phyloP scores from a whole-genome alignment of 2,329 filamentous ascomycete species.

The Aspergillus sp. region DNA sequence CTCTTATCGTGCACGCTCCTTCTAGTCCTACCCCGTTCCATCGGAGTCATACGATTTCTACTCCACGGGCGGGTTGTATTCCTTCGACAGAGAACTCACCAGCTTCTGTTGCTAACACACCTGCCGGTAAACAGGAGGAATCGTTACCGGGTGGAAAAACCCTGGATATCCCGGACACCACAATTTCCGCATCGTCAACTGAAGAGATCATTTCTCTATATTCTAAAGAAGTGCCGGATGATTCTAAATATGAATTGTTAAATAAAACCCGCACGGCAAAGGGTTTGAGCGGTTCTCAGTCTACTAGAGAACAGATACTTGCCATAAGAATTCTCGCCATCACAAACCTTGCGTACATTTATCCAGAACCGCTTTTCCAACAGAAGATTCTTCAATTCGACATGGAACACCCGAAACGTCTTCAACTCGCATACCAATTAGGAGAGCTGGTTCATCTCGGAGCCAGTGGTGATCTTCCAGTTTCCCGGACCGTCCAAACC shows the following conservation, averaged over 20 bases:
- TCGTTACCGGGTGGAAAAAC: constrained; percentile 48
- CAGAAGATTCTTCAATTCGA: constrained; percentile 86
- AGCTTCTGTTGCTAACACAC: constrained; percentile 48
- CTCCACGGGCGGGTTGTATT: constrained; percentile 51
- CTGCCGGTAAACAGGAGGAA: constrained; percentile 34
- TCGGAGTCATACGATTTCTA: constrained; percentile 62
- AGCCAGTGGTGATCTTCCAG: constrained; percentile 63
- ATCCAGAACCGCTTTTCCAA: constrained; percentile 77
- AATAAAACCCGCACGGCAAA: constrained; percentile 81
- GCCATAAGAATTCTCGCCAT: constrained; percentile 81
- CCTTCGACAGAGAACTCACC: constrained; percentile 49
- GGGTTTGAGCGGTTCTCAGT: constrained; percentile 66
- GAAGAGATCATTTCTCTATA: constrained; percentile 41
- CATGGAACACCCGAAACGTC: constrained; percentile 80
- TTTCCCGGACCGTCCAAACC: constrained; percentile 77
- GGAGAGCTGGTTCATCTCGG: constrained; percentile 87
- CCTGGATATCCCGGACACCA: constrained; percentile 62
- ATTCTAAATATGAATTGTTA: constrained; percentile 79
- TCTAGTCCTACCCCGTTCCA: constrained; percentile 74
- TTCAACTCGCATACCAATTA: constrained; percentile 88
- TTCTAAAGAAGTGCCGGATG: constrained; percentile 66
- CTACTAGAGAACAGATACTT: constrained; percentile 72
- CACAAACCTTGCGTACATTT: constrained; percentile 87
- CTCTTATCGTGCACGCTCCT: constrained; percentile 51
- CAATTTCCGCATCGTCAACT: constrained; percentile 39